Percentiles rank a stretch among this genome's conserved stretches.
phyloP scores from a whole-genome alignment of 371 early-diverging fungal species.

The Mucor indicus region DNA sequence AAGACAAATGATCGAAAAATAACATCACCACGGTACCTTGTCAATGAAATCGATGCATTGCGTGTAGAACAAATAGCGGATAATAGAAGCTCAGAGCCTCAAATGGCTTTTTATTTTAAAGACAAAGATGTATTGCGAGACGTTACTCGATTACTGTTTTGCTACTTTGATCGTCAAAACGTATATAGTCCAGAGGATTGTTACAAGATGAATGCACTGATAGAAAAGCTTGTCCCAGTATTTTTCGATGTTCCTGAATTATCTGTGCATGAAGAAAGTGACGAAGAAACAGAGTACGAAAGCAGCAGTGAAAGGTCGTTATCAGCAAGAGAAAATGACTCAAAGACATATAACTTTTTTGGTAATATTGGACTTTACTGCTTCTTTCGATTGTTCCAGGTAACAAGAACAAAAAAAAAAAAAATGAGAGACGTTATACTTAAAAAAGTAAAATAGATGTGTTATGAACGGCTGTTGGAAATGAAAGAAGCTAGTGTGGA shows the following conservation, averaged over 20 bases:
- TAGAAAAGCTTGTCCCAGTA: slow-evolving; percentile 68
- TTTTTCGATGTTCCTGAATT: slow-evolving; percentile 57
- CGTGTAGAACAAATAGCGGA: slow-evolving; percentile 41
- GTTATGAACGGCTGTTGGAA: slow-evolving; percentile 70
- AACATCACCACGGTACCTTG: slow-evolving; percentile 71
- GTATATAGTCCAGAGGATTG: slow-evolving; percentile 57
- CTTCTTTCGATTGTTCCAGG: slow-evolving; percentile 86
- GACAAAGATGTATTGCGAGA: slow-evolving; percentile 69
- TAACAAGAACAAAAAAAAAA: slow-evolving; percentile 23
- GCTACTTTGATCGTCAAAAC: slow-evolving; percentile 51
- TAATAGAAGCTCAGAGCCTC: slow-evolving; percentile 28
- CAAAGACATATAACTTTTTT: slow-evolving; percentile 54
- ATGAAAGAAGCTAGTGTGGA: slow-evolving; percentile 65
- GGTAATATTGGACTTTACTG: slow-evolving; percentile 79
- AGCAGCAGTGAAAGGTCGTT: neutral
- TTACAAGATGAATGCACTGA: slow-evolving; percentile 67
- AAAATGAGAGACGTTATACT: no score
- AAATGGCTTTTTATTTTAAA: slow-evolving; percentile 65
- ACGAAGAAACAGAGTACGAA: no score
- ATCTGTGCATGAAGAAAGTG: slow-evolving; percentile 1
- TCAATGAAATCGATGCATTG: slow-evolving; percentile 82
- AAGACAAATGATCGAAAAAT: slow-evolving; percentile 83
- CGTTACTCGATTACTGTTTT: slow-evolving; percentile 57
- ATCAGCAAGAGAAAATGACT: slow-evolving; percentile 13
- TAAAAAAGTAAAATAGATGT: no score